Evolutionary conservation across 1,284 basidiomycete genomes (phyloP).

Genomic region (Sanguinoderma infundibulare): DNA sequence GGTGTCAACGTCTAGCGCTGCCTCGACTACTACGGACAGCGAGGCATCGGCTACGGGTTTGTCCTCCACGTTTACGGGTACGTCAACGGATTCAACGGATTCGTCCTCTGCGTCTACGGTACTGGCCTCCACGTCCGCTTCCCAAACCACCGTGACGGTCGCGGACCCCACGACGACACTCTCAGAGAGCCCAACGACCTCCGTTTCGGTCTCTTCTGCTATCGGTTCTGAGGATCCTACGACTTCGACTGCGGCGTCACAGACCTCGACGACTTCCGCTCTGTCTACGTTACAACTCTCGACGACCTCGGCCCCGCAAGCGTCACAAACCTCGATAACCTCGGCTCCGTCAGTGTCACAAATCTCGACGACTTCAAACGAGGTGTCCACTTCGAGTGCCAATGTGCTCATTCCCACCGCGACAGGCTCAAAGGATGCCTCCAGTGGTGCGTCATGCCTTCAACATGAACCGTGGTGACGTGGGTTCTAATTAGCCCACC

Average conservation of each 20-base stretch:
- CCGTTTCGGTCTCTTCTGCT: background rate
- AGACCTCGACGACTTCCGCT: background rate
- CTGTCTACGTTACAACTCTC: background rate
- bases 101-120: no score
- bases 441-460: background rate
- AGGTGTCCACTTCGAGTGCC: background rate
- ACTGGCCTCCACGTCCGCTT: no score
- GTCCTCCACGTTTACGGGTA: no score
- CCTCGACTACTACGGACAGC: background rate
- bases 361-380: background rate
- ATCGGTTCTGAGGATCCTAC: background rate
- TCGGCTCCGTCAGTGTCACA: background rate
- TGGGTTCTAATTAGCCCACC: background rate
- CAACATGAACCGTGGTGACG: background rate
- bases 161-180: background rate
- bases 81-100: no score
- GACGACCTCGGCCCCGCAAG: no score
- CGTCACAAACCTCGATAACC: background rate
- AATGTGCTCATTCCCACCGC: background rate
- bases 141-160: no score
- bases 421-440: background rate
- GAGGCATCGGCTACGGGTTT: background rate
- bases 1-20: background rate
- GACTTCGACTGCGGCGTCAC: background rate
- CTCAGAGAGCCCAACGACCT: background rate